Conservation (phyloP, 164 flowering plant genomes). For the Tetracentron sinense region DNA sequence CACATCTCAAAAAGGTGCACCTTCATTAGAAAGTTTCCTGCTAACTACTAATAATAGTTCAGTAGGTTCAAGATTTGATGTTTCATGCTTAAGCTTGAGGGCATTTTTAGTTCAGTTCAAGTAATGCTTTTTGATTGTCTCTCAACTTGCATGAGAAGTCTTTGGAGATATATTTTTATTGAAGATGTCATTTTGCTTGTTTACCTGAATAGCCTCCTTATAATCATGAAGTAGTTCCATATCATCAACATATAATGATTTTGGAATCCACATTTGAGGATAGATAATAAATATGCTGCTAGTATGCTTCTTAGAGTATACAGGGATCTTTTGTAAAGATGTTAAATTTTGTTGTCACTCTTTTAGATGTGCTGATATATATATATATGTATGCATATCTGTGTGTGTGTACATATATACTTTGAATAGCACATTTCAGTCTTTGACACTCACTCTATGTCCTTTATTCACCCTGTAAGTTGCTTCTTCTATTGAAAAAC, state of each 20-base stretch:
- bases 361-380: too few species aligned
- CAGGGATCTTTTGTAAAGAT: too few species aligned
- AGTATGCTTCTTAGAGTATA: neutral
- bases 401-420: too few species aligned
- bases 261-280: neutral
- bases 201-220: neutral
- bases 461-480: neutral
- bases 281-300: neutral
- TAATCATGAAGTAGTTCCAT: neutral
- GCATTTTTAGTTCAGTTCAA: neutral
- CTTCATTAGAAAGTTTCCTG: neutral
- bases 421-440: too few species aligned
- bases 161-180: neutral
- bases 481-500: neutral
- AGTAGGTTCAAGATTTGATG: neutral
- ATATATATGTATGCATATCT: too few species aligned
- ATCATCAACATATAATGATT: neutral
- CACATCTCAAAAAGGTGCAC: neutral
- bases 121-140: neutral
- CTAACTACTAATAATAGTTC: neutral
- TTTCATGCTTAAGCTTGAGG: neutral
- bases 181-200: neutral
- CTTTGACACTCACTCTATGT: neutral
- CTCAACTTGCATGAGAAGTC: neutral
- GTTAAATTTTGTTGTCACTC: too few species aligned